Conservation (phyloP, 495 filamentous ascomycete genomes). For the Daldinia loculata region DNA sequence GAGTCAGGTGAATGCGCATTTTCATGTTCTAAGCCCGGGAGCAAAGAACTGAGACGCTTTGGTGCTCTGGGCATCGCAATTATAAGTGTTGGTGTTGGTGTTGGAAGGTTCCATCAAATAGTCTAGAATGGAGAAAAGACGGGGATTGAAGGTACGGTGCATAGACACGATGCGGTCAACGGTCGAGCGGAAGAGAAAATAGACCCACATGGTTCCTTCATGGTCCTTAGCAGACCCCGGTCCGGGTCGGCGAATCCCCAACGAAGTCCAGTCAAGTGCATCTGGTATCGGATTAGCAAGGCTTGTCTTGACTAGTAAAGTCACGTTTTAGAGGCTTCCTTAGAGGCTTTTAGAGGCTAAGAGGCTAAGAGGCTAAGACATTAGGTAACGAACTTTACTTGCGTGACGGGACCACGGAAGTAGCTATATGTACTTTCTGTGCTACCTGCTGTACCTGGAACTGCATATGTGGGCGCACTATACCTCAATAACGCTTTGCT, state of each 20-base stretch:
- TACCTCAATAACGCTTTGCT: constrained; percentile 15
- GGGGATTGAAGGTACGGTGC: constrained; percentile 5
- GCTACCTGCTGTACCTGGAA: constrained; percentile 27
- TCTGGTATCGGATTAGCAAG: constrained; percentile 24
- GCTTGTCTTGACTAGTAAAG: constrained; percentile 19
- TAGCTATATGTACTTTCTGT: constrained; percentile 20
- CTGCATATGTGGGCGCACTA: constrained; percentile 24
- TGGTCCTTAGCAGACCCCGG: constrained; percentile 17
- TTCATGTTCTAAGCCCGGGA: not conserved
- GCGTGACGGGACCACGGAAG: not conserved
- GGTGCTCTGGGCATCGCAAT: constrained; percentile 23
- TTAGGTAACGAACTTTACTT: no score
- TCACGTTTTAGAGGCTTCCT: constrained; percentile 29
- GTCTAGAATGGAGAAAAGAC: constrained; percentile 25
- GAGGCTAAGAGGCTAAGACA: no score
- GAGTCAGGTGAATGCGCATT: constrained; percentile 34
- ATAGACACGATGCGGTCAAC: constrained; percentile 31
- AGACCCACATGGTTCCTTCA: constrained; percentile 31
- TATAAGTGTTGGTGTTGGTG: not conserved
- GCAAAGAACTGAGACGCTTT: constrained; percentile 4
- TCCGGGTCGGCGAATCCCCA: constrained; percentile 37
- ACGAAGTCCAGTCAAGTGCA: constrained; percentile 29
- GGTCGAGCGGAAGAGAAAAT: constrained; percentile 46
- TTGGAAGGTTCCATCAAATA: constrained; percentile 23
- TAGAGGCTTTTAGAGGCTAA: not conserved